A percentile compares a stretch with the other conserved stretches of the same genome.
phyloP scores from a whole-genome alignment of 148 eudicot species.

The Chenopodium suecicum region DNA sequence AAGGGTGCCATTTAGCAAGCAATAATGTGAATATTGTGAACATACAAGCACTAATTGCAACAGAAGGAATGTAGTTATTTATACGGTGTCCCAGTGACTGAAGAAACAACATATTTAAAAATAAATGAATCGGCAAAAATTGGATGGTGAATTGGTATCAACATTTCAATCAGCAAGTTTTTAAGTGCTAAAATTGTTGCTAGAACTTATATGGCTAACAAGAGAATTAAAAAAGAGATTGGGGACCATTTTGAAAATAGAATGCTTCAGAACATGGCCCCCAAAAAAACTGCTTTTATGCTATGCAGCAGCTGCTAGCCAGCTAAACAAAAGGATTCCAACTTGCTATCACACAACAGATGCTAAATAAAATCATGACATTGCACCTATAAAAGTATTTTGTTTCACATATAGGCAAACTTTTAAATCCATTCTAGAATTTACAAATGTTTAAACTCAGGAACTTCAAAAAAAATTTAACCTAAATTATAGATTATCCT shows the following conservation, averaged over 20 bases:
- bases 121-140: background rate
- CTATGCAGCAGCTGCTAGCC: background rate
- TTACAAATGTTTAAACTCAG: background rate
- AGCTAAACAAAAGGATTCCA: background rate
- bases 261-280: background rate
- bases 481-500: background rate
- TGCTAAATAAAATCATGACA: background rate
- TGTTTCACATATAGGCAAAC: background rate
- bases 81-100: background rate
- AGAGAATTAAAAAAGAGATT: too few relatives aligned
- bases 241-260: background rate
- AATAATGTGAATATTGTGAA: background rate
- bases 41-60: background rate
- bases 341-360: background rate
- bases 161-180: background rate
- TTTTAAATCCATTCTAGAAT: too few relatives aligned
- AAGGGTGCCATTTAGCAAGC: constrained; percentile 10
- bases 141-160: background rate
- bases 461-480: too few relatives aligned
- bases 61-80: background rate
- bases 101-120: background rate
- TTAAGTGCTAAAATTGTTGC: background rate
- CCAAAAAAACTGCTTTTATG: background rate
- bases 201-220: background rate
- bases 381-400: background rate